Evolutionary conservation across 768 basidiomycete genomes (phyloP), one percentile per base, ranked within the genome.

Genomic region (Psilocybe azurescens): DNA sequence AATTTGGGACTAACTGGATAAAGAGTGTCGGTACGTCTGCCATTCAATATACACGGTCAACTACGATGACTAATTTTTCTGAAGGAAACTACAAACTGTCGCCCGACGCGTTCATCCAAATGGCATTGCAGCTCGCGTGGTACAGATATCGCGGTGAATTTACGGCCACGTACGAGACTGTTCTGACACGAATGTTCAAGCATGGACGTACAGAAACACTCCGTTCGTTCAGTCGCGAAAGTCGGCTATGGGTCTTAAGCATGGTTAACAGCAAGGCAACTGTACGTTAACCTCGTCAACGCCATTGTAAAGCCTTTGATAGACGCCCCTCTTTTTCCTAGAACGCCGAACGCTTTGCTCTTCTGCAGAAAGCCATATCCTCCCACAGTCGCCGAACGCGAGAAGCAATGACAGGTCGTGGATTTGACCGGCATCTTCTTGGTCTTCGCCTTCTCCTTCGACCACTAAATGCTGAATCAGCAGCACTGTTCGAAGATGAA

Each of bases 111-210:
- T 97, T 86, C 75, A 84, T 97, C 53, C 96, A 98, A 72, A 91
- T 97, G 84, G 92, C 88, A 0, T 80, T 97, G 18, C 96, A 98
- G 71, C 83, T 97, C 9, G 95, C 95, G 3, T 97, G 91, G 89
- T 93, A 91, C 77, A 86, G 84, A 71, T 86, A 88, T 20, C 90
- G 88, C 50, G 87, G 86, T 10, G 76, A 80, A 60, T 89, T 93
- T 68, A 93, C 93, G 3, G 93, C 96, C 1, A 94, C 93, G 6
- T 97, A 98, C 72, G 96, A 98, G 75, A 97, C 95, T 0, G 93
- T 89, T 0, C 83, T 96, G 33, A 97, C 96, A 1, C 86, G 94
- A 28, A 83, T 91, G 73, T 96, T 96, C 78, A 79, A 89, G 62
- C 87, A 89, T 64, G 96, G 94, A 14, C 86, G 96, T 16, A 97